Conservation (phyloP, 129 eudicot genomes). For the Pulicaria dysenterica region DNA sequence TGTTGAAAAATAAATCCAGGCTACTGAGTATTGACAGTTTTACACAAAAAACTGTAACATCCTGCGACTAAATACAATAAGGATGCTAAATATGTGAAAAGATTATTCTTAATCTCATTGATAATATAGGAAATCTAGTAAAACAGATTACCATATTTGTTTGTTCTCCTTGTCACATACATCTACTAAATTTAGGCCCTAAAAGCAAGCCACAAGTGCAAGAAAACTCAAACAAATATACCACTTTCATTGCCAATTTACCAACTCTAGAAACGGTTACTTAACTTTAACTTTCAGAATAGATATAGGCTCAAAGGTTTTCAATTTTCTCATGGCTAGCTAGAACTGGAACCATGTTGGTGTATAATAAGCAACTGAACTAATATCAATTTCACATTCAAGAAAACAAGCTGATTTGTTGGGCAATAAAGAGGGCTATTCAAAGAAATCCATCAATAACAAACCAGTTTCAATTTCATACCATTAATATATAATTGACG, state of each 20-base stretch:
- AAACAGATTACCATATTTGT: not conserved
- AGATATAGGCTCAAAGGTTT: not conserved
- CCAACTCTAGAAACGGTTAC: not conserved
- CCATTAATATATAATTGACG: conserved; percentile 12
- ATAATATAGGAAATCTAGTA: not conserved
- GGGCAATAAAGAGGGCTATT: too few relatives aligned
- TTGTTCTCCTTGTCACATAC: not conserved
- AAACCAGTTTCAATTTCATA: conserved; percentile 10
- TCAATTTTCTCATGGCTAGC: too few relatives aligned
- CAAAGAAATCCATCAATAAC: not conserved
- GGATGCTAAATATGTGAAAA: not conserved
- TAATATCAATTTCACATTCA: too few relatives aligned
- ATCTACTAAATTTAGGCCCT: conserved; percentile 8
- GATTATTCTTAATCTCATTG: not conserved
- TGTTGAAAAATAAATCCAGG: not conserved
- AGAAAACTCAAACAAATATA: not conserved
- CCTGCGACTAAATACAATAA: not conserved
- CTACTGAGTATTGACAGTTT: not conserved
- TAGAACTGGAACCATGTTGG: too few relatives aligned
- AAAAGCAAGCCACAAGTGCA: not conserved
- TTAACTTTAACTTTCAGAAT: not conserved
- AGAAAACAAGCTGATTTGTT: too few relatives aligned
- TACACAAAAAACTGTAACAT: not conserved
- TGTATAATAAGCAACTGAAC: too few relatives aligned
- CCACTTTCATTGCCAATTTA: not conserved